Evolutionary conservation across 768 basidiomycete species (phyloP).

Genomic region (Antrodiella citrinella): DNA sequence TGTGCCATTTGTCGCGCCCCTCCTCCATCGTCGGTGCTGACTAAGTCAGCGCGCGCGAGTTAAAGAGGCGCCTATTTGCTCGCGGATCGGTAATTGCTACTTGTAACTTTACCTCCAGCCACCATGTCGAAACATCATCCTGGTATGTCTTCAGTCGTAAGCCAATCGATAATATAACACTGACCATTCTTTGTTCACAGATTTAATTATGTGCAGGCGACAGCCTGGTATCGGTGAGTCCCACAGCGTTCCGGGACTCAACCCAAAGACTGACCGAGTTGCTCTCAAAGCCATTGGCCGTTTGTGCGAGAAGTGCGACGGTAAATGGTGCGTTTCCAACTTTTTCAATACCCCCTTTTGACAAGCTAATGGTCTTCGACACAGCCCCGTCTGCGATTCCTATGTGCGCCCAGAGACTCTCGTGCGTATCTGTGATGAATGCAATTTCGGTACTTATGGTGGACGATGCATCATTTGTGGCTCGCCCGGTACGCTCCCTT

Average conservation of each 20-base stretch:
- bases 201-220: conserved; percentile 97
- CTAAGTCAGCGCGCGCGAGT: not conserved
- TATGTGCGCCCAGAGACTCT: conserved; percentile 98
- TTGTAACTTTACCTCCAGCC: conserved; percentile 5
- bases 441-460: conserved; percentile 97
- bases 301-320: conserved; percentile 98
- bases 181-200: conserved; percentile 29
- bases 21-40: not conserved
- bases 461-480: conserved; percentile 98
- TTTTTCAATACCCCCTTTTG: not conserved
- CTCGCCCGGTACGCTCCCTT: conserved; percentile 62
- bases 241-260: not conserved
- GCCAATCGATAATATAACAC: not conserved
- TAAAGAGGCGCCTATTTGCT: not conserved
- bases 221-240: conserved; percentile 91
- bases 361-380: too few species aligned
- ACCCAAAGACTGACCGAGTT: not conserved
- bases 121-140: conserved; percentile 30
- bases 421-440: conserved; percentile 98
- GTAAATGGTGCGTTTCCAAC: conserved; percentile 75
- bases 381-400: conserved; percentile 95
- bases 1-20: not conserved
- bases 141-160: conserved; percentile 17
- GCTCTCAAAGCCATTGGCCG: conserved; percentile 98
- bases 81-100: not conserved